These are phyloP conservation scores for Paramecium pentaurelia DNA, from an alignment of 73 alveolate genomes.

Conservation along the genomic window DNA sequence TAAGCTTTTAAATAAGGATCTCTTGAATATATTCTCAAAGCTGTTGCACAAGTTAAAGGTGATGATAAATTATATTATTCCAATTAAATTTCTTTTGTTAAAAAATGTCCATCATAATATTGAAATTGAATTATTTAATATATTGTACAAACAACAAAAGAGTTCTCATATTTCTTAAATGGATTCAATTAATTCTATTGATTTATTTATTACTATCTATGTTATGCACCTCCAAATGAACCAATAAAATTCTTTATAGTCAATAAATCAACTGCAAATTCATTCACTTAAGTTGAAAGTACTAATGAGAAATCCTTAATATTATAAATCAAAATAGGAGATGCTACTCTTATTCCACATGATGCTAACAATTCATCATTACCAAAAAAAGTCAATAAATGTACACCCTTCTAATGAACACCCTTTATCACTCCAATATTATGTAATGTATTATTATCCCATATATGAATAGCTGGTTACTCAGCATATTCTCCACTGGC, in stretches of 20 bases:
- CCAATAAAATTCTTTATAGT: constrained; percentile 56
- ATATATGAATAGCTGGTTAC: constrained; percentile 90
- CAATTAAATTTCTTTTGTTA: constrained; percentile 40
- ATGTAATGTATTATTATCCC: constrained; percentile 88
- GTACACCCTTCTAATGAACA: constrained; percentile 77
- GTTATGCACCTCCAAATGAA: constrained; percentile 9
- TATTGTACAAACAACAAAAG: constrained; percentile 53
- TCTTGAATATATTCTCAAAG: constrained; percentile 39
- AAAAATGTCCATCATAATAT: constrained; percentile 59
- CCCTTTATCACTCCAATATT: constrained; percentile 84
- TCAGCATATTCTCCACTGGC: constrained; percentile 87
- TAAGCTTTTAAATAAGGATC: constrained; percentile 52
- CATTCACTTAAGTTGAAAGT: constrained; percentile 44
- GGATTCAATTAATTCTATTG: not conserved
- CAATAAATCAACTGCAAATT: constrained; percentile 50
- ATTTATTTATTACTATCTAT: not conserved
- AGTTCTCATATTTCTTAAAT: constrained; percentile 46
- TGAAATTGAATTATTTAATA: constrained; percentile 13
- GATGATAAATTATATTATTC: constrained; percentile 23
- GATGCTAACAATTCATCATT: constrained; percentile 61
- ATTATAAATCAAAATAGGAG: constrained; percentile 56
- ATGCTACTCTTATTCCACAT: constrained; percentile 57
- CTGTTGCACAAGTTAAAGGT: constrained; percentile 58
- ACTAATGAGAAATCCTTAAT: constrained; percentile 56
- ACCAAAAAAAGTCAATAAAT: constrained; percentile 44